Conservation (phyloP, 1,284 basidiomycete species). For the Apiotrichum sp. region DNA sequence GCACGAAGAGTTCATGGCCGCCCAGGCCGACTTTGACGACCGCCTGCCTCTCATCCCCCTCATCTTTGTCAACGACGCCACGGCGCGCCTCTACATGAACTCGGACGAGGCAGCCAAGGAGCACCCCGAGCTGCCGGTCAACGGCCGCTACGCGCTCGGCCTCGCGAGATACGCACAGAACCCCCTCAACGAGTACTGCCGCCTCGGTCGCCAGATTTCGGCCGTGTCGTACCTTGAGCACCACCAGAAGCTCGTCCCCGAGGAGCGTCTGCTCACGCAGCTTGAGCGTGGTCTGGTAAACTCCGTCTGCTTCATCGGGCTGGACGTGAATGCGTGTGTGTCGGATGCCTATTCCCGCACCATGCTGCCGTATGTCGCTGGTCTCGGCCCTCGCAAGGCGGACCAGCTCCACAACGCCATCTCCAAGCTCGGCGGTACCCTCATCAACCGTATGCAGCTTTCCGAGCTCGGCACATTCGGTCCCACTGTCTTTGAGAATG, state of each 20-base stretch:
- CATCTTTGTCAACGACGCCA: slow-evolving; percentile 81
- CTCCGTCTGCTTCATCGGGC: slow-evolving; percentile 82
- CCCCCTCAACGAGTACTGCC: slow-evolving; percentile 88
- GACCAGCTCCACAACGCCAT: slow-evolving; percentile 79
- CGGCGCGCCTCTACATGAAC: slow-evolving; percentile 90
- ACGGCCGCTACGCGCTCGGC: slow-evolving; percentile 91
- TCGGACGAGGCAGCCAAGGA: slow-evolving; percentile 80
- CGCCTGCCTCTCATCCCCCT: slow-evolving; percentile 56
- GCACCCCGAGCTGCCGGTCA: slow-evolving; percentile 70
- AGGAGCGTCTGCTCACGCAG: slow-evolving; percentile 72
- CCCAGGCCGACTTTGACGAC: slow-evolving; percentile 28
- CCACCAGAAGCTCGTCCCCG: slow-evolving; percentile 66
- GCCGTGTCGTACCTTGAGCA: slow-evolving; percentile 77
- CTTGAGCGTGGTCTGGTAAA: slow-evolving; percentile 87
- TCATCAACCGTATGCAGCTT: slow-evolving; percentile 81
- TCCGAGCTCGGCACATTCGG: slow-evolving; percentile 65
- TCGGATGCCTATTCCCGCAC: slow-evolving; percentile 80
- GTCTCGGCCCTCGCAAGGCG: slow-evolving; percentile 92
- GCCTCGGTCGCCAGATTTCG: slow-evolving; percentile 72
- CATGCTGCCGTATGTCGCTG: slow-evolving; percentile 84
- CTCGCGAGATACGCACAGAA: slow-evolving; percentile 90
- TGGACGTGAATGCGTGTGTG: slow-evolving; percentile 90
- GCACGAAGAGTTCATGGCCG: slow-evolving; percentile 34
- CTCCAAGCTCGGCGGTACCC: slow-evolving; percentile 58
- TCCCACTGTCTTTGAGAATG: slow-evolving; percentile 83